Conservation (phyloP, 2,329 filamentous ascomycete genomes). For the Calycina herbarum region DNA sequence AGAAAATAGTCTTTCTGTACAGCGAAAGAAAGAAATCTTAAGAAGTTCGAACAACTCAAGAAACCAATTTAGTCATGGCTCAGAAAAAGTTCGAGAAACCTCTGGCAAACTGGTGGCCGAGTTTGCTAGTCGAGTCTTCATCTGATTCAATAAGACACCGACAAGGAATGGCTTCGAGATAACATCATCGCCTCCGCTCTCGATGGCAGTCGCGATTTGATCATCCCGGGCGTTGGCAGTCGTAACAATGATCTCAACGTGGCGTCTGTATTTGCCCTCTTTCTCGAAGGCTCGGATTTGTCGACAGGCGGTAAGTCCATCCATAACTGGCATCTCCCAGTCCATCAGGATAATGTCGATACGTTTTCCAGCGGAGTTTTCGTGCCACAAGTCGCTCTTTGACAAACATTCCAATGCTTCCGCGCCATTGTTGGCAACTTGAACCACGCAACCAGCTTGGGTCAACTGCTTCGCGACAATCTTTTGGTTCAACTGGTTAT, state of each 20-base stretch:
- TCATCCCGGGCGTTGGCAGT: slow-evolving; percentile 36
- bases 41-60: neutral
- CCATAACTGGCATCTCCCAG: slow-evolving; percentile 74
- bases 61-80: slow-evolving; percentile 4
- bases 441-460: slow-evolving; percentile 41
- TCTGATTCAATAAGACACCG: slow-evolving; percentile 23
- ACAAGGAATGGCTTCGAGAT: slow-evolving; percentile 32
- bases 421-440: slow-evolving; percentile 57
- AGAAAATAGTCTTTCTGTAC: neutral
- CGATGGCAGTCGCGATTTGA: slow-evolving; percentile 29
- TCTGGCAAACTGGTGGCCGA: neutral
- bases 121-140: slow-evolving; percentile 24
- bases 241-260: slow-evolving; percentile 40
- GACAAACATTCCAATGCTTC: slow-evolving; percentile 50
- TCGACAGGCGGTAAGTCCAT: slow-evolving; percentile 66
- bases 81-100: neutral
- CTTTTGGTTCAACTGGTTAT: slow-evolving; percentile 61
- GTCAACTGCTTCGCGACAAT: slow-evolving; percentile 53
- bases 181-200: slow-evolving; percentile 30
- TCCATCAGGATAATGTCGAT: slow-evolving; percentile 72
- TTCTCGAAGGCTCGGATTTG: slow-evolving; percentile 62
- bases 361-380: slow-evolving; percentile 33
- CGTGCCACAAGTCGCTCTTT: slow-evolving; percentile 29
- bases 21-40: neutral
- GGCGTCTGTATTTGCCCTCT: slow-evolving; percentile 51